A percentile compares a stretch with the other conserved stretches of the same genome.
These are phyloP conservation scores for Meredithiella fracta DNA, from an alignment of 2,329 filamentous ascomycete genomes.

Conservation along the genomic window DNA sequence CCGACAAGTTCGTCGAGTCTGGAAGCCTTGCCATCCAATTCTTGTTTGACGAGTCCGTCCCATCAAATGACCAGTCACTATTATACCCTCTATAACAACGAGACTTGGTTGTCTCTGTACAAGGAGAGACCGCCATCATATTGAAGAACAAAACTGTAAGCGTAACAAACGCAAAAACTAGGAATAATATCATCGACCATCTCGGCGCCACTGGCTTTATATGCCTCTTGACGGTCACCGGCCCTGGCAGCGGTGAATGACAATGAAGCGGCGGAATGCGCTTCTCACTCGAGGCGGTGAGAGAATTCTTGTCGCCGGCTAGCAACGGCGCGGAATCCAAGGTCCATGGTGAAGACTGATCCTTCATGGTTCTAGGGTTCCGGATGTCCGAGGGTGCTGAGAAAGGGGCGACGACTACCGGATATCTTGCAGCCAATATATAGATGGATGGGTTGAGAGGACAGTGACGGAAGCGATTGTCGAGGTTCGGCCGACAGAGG, in stretches of 20 bases:
- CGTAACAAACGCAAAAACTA: constrained; percentile 13
- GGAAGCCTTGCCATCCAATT: constrained; percentile 30
- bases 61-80: constrained; percentile 28
- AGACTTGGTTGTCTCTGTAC: constrained; percentile 16
- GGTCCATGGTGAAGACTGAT: too few species aligned
- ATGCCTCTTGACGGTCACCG: background rate
- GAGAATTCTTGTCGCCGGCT: background rate
- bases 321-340: background rate
- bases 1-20: constrained; percentile 26
- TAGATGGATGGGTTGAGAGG: too few species aligned
- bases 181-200: constrained; percentile 5
- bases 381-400: too few species aligned
- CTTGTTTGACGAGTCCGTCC: constrained; percentile 17
- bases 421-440: too few species aligned
- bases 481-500: too few species aligned
- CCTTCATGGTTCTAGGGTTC: too few species aligned
- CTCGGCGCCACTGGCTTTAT: background rate
- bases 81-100: constrained; percentile 22
- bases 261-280: background rate
- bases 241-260: background rate
- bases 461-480: too few species aligned
- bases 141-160: constrained; percentile 17
- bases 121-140: constrained; percentile 18
- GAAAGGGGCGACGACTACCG: too few species aligned
- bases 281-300: background rate